phyloP scores from a whole-genome alignment of 441 rosid genomes.

The Bocquillonia castaneifolia region DNA sequence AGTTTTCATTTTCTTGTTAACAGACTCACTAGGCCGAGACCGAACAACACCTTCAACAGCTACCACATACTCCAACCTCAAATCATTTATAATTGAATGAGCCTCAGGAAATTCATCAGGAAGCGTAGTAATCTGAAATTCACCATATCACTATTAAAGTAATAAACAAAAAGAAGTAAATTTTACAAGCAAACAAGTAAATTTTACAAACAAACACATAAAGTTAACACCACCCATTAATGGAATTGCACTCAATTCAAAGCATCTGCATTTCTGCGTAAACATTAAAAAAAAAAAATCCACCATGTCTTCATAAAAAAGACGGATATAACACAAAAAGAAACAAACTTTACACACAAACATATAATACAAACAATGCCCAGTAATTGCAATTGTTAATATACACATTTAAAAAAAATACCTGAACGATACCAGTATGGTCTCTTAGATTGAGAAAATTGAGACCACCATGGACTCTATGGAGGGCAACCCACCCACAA shows the following conservation, averaged over 20 bases:
- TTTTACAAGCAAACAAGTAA: too few relatives aligned
- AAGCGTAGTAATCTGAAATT: slow-evolving; percentile 55
- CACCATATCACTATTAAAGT: slow-evolving; percentile 1
- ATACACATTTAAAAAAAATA: too few relatives aligned
- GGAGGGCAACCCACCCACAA: slow-evolving; percentile 96
- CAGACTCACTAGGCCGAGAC: slow-evolving; percentile 64
- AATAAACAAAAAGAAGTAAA: background rate
- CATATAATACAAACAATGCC: background rate
- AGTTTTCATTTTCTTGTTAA: slow-evolving; percentile 87
- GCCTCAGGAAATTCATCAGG: slow-evolving; percentile 86
- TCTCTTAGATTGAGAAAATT: slow-evolving; percentile 92
- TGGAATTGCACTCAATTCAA: background rate
- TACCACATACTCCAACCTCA: slow-evolving; percentile 83
- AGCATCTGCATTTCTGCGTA: background rate
- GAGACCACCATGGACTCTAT: slow-evolving; percentile 81
- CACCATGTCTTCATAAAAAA: too few relatives aligned
- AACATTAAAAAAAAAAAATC: too few relatives aligned
- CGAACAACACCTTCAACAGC: slow-evolving; percentile 76
- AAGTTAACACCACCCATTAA: background rate
- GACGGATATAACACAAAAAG: too few relatives aligned
- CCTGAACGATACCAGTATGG: slow-evolving; percentile 94
- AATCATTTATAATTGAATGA: slow-evolving; percentile 57
- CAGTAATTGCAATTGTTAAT: background rate
- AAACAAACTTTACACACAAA: background rate
- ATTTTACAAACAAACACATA: too few relatives aligned